Conservation (phyloP, 2,329 filamentous ascomycete species). For the Aspergillus pseudonomiae region DNA sequence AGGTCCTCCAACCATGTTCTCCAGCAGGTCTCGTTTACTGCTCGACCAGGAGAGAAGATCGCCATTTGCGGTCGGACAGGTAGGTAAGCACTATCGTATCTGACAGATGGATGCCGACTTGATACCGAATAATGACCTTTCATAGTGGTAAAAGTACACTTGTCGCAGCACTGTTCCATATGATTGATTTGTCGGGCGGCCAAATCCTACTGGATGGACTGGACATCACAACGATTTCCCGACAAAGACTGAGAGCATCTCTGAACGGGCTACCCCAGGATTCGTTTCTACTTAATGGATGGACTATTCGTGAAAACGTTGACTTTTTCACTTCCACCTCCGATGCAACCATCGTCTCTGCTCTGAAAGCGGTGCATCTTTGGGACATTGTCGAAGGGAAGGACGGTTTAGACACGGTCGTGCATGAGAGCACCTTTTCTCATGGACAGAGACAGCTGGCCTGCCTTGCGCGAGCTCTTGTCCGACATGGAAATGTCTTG, state of each 20-base stretch:
- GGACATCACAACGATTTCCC: background rate
- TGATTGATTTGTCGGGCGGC: background rate
- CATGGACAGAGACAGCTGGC: background rate
- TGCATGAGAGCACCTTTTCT: background rate
- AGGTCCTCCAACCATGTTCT: background rate
- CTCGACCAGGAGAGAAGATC: slow-evolving; percentile 33
- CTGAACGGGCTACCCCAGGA: background rate
- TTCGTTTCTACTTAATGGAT: background rate
- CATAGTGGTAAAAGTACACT: slow-evolving; percentile 25
- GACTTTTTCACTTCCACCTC: too few species aligned
- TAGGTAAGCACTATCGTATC: too few species aligned
- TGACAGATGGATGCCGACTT: too few species aligned
- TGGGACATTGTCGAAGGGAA: background rate
- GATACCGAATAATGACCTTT: too few species aligned
- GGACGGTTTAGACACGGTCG: background rate
- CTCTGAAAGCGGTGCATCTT: background rate
- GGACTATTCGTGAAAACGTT: background rate
- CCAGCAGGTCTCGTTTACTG: slow-evolving; percentile 26
- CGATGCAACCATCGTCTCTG: background rate
- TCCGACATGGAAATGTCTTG: background rate
- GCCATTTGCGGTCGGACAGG: slow-evolving; percentile 33
- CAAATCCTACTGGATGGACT: background rate
- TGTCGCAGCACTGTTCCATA: slow-evolving; percentile 18
- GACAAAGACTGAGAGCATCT: background rate
- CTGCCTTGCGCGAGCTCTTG: background rate